Percentiles rank a stretch among this genome's conserved stretches.
Conservation (phyloP, 257 asterid species). For the Ballota nigra region DNA sequence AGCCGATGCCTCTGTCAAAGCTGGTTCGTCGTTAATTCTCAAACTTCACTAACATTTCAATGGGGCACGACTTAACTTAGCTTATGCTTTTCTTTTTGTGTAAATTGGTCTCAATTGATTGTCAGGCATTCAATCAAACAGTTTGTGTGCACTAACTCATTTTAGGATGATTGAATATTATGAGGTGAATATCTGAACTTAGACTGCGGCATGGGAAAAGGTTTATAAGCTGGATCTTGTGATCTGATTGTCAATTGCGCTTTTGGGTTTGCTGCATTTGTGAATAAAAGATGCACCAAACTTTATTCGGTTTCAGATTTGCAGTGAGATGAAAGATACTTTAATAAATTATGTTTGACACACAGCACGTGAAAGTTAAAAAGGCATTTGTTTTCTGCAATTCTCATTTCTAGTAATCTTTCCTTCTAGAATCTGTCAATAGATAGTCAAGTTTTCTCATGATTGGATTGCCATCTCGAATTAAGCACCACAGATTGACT, state of each 20-base stretch:
- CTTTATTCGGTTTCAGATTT: neutral
- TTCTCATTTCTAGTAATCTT: neutral
- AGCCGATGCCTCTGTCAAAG: constrained; percentile 87
- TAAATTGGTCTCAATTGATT: neutral
- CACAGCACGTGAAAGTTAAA: neutral
- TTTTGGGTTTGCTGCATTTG: neutral
- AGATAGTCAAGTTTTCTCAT: neutral
- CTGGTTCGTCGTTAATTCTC: constrained; percentile 53
- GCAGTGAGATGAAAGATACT: neutral
- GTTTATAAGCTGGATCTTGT: neutral
- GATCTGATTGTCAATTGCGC: neutral
- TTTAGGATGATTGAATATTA: neutral
- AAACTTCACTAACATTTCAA: neutral
- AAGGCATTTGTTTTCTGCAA: neutral
- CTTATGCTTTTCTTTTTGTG: neutral
- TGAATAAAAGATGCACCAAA: neutral
- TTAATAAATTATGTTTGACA: neutral
- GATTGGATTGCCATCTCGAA: neutral
- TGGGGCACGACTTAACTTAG: neutral
- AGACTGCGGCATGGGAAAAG: neutral
- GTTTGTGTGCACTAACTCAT: neutral
- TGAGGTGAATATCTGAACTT: neutral
- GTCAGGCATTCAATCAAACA: neutral
- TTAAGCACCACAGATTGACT: neutral
- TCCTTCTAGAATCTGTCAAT: neutral